phyloP scores from a whole-genome alignment of 208 protist species.

The Borovskyia barvae region DNA sequence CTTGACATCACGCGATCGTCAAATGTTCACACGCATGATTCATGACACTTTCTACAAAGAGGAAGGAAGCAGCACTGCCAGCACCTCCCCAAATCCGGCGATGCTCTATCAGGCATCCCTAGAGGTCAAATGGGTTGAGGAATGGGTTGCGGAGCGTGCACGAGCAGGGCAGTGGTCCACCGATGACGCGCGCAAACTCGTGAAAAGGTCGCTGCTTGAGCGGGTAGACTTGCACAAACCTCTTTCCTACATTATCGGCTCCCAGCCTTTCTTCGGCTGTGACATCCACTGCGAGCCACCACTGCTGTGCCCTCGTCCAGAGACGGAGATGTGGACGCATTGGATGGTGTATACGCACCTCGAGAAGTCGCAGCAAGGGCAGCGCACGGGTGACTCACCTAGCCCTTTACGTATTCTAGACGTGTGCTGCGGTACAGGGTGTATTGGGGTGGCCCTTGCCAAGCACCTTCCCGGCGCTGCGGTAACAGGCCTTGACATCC shows the following conservation, averaged over 20 bases:
- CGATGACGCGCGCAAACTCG: conserved; percentile 36
- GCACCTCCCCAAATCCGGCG: conserved; percentile 36
- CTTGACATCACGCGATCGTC: conserved; percentile 35
- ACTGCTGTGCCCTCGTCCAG: conserved; percentile 76
- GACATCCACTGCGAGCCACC: conserved; percentile 65
- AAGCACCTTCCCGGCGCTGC: conserved; percentile 49
- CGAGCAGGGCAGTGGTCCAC: neutral
- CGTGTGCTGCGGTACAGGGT: conserved; percentile 87
- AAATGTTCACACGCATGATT: conserved; percentile 53
- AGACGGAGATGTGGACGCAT: conserved; percentile 90
- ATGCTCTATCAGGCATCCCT: conserved; percentile 72
- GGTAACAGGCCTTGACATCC: conserved; percentile 69
- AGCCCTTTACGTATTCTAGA: conserved; percentile 75
- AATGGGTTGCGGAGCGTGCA: conserved; percentile 45
- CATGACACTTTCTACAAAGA: conserved; percentile 58
- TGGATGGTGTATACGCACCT: conserved; percentile 67
- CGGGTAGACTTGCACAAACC: conserved; percentile 82
- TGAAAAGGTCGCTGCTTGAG: conserved; percentile 74
- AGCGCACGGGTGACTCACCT: neutral
- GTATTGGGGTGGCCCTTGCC: conserved; percentile 83
- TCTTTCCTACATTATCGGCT: conserved; percentile 85
- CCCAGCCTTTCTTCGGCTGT: conserved; percentile 85
- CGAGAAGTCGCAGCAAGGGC: neutral
- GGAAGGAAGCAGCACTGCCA: too few relatives aligned
- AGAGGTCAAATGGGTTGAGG: conserved; percentile 77